Evolutionary conservation across 176 grass and related monocot species (phyloP).

Genomic region (Zoysia pacifica): DNA sequence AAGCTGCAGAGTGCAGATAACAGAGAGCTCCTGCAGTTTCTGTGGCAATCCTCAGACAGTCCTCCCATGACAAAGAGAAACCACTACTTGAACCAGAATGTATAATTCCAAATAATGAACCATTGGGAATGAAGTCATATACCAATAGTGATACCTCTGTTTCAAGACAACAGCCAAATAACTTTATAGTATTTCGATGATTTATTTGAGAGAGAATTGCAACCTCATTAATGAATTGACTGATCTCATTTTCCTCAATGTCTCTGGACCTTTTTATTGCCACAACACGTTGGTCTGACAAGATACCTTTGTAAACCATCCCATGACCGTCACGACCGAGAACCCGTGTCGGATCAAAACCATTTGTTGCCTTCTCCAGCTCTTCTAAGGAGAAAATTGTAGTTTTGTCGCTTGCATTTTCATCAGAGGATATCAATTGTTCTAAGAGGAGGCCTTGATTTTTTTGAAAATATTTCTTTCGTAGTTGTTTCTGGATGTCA

Average conservation of each 20-base stretch:
- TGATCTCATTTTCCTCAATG: conserved; percentile 32
- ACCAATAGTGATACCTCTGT: not conserved
- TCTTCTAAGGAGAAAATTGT: not conserved
- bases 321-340: conserved; percentile 15
- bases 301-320: not conserved
- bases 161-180: conserved; percentile 37
- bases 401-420: not conserved
- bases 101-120: conserved; percentile 27
- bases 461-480: not conserved
- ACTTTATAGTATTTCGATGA: conserved; percentile 37
- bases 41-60: conserved; percentile 15
- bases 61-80: conserved; percentile 3
- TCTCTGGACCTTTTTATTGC: conserved; percentile 40
- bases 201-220: conserved; percentile 39
- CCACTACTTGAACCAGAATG: not conserved
- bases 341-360: not conserved
- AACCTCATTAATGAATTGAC: conserved; percentile 46
- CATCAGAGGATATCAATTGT: not conserved
- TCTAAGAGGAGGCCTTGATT: not conserved
- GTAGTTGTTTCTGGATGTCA: not conserved
- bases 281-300: conserved; percentile 22
- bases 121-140: conserved; percentile 42
- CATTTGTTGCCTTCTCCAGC: conserved; percentile 12
- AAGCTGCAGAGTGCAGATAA: conserved; percentile 26
- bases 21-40: conserved; percentile 31